Evolutionary conservation across 2,329 filamentous ascomycete species (phyloP).

Genomic region (Pestalotiopsis sp.): DNA sequence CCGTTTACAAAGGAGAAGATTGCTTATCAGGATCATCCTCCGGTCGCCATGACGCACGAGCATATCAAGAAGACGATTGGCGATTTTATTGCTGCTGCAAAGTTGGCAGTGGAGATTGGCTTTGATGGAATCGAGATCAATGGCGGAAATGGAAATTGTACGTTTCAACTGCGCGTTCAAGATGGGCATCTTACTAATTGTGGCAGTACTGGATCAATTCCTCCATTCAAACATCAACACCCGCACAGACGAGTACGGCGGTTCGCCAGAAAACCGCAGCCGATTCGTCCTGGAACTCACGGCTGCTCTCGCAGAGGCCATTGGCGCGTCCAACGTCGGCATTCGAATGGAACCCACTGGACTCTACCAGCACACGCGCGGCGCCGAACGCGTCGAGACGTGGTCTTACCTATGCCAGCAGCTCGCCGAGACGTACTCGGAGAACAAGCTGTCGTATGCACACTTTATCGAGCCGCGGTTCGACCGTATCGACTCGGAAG

Average conservation of each 20-base stretch:
- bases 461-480: conserved; percentile 51
- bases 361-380: conserved; percentile 48
- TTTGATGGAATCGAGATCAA: conserved; percentile 52
- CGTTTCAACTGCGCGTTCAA: not conserved
- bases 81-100: conserved; percentile 27
- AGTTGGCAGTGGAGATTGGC: conserved; percentile 37
- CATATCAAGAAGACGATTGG: conserved; percentile 28
- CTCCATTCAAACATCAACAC: conserved; percentile 28
- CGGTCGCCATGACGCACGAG: conserved; percentile 39
- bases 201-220: conserved; percentile 20
- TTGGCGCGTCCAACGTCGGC: conserved; percentile 31
- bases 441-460: conserved; percentile 44
- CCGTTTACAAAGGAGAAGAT: conserved; percentile 19
- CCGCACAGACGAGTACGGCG: conserved; percentile 34
- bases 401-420: conserved; percentile 47
- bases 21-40: conserved; percentile 34
- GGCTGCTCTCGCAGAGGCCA: conserved; percentile 28
- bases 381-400: conserved; percentile 47
- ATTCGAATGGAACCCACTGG: conserved; percentile 41
- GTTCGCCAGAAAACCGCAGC: conserved; percentile 31
- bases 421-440: conserved; percentile 33
- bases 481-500: conserved; percentile 42
- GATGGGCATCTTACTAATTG: not conserved
- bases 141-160: conserved; percentile 25
- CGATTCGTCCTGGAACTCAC: conserved; percentile 34